Evolutionary conservation across 108 stramenopile genomes (phyloP).

Genomic region (Cafeteria roenbergensis): DNA sequence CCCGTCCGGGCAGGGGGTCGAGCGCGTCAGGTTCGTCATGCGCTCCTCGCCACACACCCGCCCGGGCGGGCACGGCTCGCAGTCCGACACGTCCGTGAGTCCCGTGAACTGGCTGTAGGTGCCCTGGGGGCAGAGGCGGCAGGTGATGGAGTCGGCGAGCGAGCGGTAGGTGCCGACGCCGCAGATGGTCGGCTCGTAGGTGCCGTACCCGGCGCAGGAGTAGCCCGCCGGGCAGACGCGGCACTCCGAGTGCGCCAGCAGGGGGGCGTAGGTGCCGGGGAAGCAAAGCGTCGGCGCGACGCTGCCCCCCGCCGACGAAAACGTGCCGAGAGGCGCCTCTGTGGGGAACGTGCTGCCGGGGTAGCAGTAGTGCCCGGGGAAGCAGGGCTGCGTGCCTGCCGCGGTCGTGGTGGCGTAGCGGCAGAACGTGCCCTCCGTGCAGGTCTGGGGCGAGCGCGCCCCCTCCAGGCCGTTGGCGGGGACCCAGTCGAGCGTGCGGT

Average conservation of each 20-base stretch:
- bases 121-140: constrained; percentile 58
- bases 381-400: constrained; percentile 51
- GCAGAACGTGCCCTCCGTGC: constrained; percentile 61
- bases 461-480: constrained; percentile 41
- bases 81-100: constrained; percentile 59
- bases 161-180: constrained; percentile 57
- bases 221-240: constrained; percentile 58
- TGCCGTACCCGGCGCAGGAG: constrained; percentile 60
- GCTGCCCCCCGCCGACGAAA: constrained; percentile 42
- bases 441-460: constrained; percentile 50
- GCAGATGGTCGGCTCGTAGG: constrained; percentile 65
- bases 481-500: constrained; percentile 46
- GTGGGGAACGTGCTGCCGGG: constrained; percentile 45
- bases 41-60: constrained; percentile 54
- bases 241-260: constrained; percentile 45
- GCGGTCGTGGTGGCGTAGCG: constrained; percentile 47
- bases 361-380: constrained; percentile 64
- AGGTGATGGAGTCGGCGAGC: constrained; percentile 55
- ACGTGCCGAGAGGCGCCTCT: constrained; percentile 54
- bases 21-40: constrained; percentile 38
- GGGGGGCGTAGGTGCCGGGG: constrained; percentile 67
- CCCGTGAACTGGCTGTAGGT: constrained; percentile 54
- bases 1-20: constrained; percentile 51
- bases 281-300: constrained; percentile 65
- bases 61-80: constrained; percentile 60